Base-by-base conservation (phyloP, 23 red algal species). In the Agarophyton chilense region DNA sequence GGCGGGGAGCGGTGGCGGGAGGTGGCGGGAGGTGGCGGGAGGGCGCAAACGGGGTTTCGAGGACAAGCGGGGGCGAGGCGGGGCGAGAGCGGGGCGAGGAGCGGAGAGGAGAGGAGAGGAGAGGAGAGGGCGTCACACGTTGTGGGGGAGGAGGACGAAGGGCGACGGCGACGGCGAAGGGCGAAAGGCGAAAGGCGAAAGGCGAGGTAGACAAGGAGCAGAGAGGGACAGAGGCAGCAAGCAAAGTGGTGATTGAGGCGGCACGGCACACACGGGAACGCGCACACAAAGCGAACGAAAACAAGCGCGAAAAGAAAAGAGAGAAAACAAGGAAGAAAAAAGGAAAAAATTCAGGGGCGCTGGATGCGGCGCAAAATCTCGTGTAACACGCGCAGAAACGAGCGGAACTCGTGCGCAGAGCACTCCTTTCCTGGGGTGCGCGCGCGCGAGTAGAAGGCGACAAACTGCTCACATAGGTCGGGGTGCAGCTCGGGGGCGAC, bases 331-430 rank as follows among this genome's bases (percentile, higher is more conserved):
- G 18, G 18, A 17, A 17, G 21, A 32, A 18, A 24, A 1, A 8
- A 29, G 22, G 26, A 31, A 8, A 10, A 32, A 10, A 2, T 18
- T 38, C 31, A 65, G 39, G 32, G 12, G 19, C 85, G 45, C 85
- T 89, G 19, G 19, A 89, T 32, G 35, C 85, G 63, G 28, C 85
- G 67, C 29, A 89, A n/a, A 33, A 89, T 77, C 36, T 89, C 85
- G n/a, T 89, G 85, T 46, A 89, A 57, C 34, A 89, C 85, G 53
- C 72, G 42, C 12, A 89, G 53, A 53, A 89, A 89, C 22, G 70
- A 78, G 53, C 85, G 66, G 29, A 74, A 89, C 40, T 89, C 85
- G 25, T 66, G 85, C 60, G 75, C 51, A 13, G 85, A 64, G 60
- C 85, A 89, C 45, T 89, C 71, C 18, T 57, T 36, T 0, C 71